Percentiles rank a stretch among this genome's conserved stretches.
Conservation (phyloP, 805 yeast species). For the Brettanomyces custersianus region DNA sequence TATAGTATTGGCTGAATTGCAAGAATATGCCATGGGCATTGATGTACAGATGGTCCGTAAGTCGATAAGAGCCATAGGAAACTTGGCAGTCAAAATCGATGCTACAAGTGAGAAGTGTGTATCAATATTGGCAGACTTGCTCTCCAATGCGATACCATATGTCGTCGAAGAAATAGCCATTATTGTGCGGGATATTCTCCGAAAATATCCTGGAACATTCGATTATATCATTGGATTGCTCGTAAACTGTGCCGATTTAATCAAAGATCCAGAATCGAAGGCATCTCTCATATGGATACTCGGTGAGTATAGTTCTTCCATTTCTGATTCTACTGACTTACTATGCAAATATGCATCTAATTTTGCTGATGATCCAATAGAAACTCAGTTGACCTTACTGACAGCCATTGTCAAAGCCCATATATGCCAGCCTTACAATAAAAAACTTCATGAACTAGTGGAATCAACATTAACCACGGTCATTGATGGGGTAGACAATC, state of each 20-base stretch:
- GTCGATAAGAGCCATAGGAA: constrained; percentile 84
- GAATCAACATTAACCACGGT: constrained; percentile 53
- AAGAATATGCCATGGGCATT: constrained; percentile 80
- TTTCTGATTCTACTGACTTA: constrained; percentile 32
- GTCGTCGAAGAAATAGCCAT: constrained; percentile 74
- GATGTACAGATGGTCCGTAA: constrained; percentile 82
- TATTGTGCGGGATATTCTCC: constrained; percentile 65
- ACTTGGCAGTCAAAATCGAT: constrained; percentile 70
- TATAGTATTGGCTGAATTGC: constrained; percentile 62
- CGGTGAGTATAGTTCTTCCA: constrained; percentile 55
- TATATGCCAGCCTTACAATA: constrained; percentile 37
- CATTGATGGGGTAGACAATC: constrained; percentile 68
- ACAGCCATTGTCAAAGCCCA: constrained; percentile 71
- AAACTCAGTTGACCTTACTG: constrained; percentile 64
- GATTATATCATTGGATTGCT: constrained; percentile 34
- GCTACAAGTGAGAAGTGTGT: constrained; percentile 57
- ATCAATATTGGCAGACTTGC: constrained; percentile 46
- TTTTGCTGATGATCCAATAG: constrained; percentile 57
- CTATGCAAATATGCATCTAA: constrained; percentile 34
- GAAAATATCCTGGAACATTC: constrained; percentile 63
- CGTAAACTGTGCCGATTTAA: constrained; percentile 35
- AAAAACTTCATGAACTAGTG: constrained; percentile 44
- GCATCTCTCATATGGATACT: constrained; percentile 76
- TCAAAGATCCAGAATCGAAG: constrained; percentile 74
- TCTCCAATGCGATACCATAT: constrained; percentile 59